Evolutionary conservation across 352 stramenopile genomes (phyloP), one percentile per base, ranked within the genome.

Genomic region (Phytopythium mirpurense): DNA sequence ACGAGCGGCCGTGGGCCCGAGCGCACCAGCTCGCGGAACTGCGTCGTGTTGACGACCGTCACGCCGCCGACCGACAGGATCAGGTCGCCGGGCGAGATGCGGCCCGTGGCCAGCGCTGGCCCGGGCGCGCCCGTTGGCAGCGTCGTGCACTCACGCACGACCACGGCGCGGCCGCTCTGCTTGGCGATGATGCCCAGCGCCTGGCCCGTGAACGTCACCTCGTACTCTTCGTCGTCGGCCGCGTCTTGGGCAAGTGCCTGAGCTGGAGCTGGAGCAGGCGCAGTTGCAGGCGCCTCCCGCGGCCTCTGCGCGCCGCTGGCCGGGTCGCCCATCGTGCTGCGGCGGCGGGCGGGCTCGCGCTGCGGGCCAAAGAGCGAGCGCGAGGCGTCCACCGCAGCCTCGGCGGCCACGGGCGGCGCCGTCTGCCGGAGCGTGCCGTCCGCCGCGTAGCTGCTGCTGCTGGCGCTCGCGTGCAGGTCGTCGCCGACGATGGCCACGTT

Each of bases 401-500:
- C 58, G 24, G 24, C 44, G n/a, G 46, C 31, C 15, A 43, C 24
- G 48, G 49, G 46, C 12, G 54, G 16, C 34, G 24, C 35, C 15
- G 48, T 54, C 35, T 54, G 48, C 6, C 48, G 48, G 18, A 54
- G 35, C 21, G 16, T 27, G 12, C 34, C 34, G 21, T 21, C 48
- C 26, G 48, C 34, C 16, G 34, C 35, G 24, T 45, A 54, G 31
- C 35, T 54, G 35, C 24, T 54, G 27, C 57, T 64, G 29, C 36
- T 59, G 18, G 71, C 65, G 36, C 56, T 70, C n/a, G 61, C 68
- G 21, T 83, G 72, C 36, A 94, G 62, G 53, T 94, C 84, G 35
- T 94, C 84, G 19, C 84, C 79, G 5, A 94, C 72, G 49, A 94
- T 90, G 18, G 88, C 67, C 23, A 91, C 76, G 54, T 92, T 76